These are phyloP conservation scores for Triticum aestivum DNA, from an alignment of 176 grass and related monocot genomes.

Conservation along the genomic window IWGSC_CS_RefSeq_v2.1 NC_057801.1:502255800-502256299, in stretches of 20 bases:
- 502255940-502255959: neutral
- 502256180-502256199: constrained; percentile 43
- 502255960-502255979: constrained; percentile 19
- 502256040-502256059: constrained; percentile 66
- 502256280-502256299: constrained; percentile 95
- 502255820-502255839: constrained; percentile 11
- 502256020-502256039: constrained; percentile 63
- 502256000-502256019: too few species aligned
- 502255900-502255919: constrained; percentile 26
- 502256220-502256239: constrained; percentile 59
- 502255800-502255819: neutral
- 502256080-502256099: constrained; percentile 67
- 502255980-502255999: constrained; percentile 13
- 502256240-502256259: constrained; percentile 71
- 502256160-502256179: constrained; percentile 98
- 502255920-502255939: neutral
- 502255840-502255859: constrained; percentile 10
- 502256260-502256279: constrained; percentile 63
- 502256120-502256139: constrained; percentile 75
- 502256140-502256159: constrained; percentile 80
- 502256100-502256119: constrained; percentile 64
- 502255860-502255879: neutral
- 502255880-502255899: constrained; percentile 27
- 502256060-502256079: constrained; percentile 75
- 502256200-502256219: constrained; percentile 46